phyloP scores from a whole-genome alignment of 2,329 filamentous ascomycete species.

The Ambrosiella cleistominuta region DNA sequence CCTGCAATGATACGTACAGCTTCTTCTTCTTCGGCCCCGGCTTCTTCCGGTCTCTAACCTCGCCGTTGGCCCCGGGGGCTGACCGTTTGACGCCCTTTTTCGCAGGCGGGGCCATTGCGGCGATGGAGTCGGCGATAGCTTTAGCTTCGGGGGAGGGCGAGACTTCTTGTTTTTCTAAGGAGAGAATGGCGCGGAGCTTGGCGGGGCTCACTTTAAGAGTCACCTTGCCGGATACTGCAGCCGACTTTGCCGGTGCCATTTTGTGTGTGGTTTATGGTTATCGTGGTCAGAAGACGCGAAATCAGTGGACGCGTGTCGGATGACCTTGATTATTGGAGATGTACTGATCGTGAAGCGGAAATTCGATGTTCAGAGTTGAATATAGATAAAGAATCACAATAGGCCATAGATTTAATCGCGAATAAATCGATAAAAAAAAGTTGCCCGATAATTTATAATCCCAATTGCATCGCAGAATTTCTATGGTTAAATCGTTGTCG shows the following conservation, averaged over 20 bases:
- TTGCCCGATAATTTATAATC: too few relatives aligned
- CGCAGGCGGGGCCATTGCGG: slow-evolving; percentile 48
- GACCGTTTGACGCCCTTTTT: slow-evolving; percentile 61
- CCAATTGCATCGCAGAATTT: too few relatives aligned
- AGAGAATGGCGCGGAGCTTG: slow-evolving; percentile 32
- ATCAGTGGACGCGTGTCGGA: too few relatives aligned
- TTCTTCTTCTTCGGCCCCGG: slow-evolving; percentile 95
- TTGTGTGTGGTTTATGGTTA: background rate
- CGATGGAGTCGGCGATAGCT: slow-evolving; percentile 7
- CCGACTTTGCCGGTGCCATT: slow-evolving; percentile 15
- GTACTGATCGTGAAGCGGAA: too few relatives aligned
- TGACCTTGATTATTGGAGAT: too few relatives aligned
- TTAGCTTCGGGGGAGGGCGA: slow-evolving; percentile 26
- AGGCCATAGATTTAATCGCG: too few relatives aligned
- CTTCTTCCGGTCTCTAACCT: slow-evolving; percentile 61
- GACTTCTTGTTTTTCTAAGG: slow-evolving; percentile 24
- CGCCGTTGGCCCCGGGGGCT: slow-evolving; percentile 45
- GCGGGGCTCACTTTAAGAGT: slow-evolving; percentile 35
- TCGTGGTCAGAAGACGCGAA: background rate
- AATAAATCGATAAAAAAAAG: too few relatives aligned
- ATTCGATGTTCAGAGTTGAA: too few relatives aligned
- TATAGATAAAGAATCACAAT: too few relatives aligned
- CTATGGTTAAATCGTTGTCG: too few relatives aligned
- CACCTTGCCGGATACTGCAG: slow-evolving; percentile 23
- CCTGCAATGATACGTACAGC: slow-evolving; percentile 17